Base-by-base conservation (phyloP, 2,329 filamentous ascomycete genomes). In the Colletotrichum chrysophilum region DNA sequence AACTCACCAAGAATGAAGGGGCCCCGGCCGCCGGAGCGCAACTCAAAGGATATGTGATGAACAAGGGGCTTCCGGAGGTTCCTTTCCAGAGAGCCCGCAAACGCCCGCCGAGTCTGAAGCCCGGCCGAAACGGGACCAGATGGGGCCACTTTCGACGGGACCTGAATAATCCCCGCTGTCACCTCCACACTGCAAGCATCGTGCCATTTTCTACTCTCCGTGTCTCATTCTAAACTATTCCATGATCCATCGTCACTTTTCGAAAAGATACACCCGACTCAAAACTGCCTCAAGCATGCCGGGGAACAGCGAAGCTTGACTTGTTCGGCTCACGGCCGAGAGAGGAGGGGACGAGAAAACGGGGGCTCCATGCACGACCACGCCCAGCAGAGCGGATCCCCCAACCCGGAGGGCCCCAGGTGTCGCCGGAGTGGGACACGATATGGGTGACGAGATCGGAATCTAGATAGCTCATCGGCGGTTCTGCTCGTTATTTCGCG, bases 361-460 rank as follows among this genome's bases (percentile, higher is more conserved):
- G 16, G 34, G 38, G 52, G 21, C 16, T 34, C 62, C 61, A 66
- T 30, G 56, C 32, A 52, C 61, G 34, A 52, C 43, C 43, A 52
- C 26, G 43, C 61, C 64, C 61, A 61, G 68, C 61, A 18, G 2
- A 61, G 72, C 62, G 72, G 72, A 70, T 21, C 28, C 38, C 38
- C 66, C n/a, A 52, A 52, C 43, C 43, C 43, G 43, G 43, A 52
- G 43, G 43, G 43, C 9, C n/a, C 43, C 43, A 52, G 43, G 5
- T 52, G 10, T 52, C 34, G 26, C 71, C 71, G 66, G 61, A 75
- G 72, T 75, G 72, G 72, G 69, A 28, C 43, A 48, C 58, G 58
- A 43, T 13, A n/a, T n/a, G 36, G 30, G 43, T 28, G 64, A 72
- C 36, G 38, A 73, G 73, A 75, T 75, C 73, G 73, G 70, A 52